These are phyloP conservation scores for Myriosclerotinia scirpicola DNA, from an alignment of 2,329 filamentous ascomycete genomes.

Conservation along the genomic window DNA sequence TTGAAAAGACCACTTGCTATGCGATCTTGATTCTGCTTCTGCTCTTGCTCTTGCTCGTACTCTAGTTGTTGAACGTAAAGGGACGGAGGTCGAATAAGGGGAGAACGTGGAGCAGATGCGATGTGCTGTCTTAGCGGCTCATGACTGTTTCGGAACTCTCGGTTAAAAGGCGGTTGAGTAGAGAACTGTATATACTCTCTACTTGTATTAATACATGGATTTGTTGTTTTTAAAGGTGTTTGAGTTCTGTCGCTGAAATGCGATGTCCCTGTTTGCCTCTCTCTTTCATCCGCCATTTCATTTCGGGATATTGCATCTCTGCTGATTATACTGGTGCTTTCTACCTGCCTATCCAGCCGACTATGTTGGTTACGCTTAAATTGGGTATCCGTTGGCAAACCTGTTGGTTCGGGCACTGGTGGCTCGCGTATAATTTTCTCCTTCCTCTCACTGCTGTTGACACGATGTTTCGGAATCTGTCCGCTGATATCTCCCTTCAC, in stretches of 20 bases:
- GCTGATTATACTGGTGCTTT: not conserved
- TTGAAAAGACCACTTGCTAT: not conserved
- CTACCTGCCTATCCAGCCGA: not conserved
- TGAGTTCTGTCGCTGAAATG: not conserved
- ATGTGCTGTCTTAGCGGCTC: not conserved
- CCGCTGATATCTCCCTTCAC: not conserved
- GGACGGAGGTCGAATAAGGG: slow-evolving; percentile 7
- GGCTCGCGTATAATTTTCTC: not conserved
- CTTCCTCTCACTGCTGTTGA: not conserved
- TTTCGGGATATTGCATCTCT: not conserved
- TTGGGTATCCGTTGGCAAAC: too few species aligned
- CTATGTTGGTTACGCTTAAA: not conserved
- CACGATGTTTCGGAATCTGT: not conserved
- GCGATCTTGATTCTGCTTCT: not conserved
- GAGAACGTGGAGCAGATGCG: slow-evolving; percentile 11
- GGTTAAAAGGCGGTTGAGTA: too few species aligned
- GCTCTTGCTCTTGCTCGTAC: slow-evolving; percentile 3
- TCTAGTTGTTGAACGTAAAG: slow-evolving; percentile 16
- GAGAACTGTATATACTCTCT: not conserved
- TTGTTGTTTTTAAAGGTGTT: too few species aligned
- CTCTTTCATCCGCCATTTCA: too few species aligned
- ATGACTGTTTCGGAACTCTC: not conserved
- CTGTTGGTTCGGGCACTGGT: not conserved
- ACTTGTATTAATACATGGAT: not conserved
- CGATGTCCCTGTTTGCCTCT: not conserved